Base-by-base conservation (phyloP, 371 early-diverging fungal genomes). In the Nematocida homosporus region DNA sequence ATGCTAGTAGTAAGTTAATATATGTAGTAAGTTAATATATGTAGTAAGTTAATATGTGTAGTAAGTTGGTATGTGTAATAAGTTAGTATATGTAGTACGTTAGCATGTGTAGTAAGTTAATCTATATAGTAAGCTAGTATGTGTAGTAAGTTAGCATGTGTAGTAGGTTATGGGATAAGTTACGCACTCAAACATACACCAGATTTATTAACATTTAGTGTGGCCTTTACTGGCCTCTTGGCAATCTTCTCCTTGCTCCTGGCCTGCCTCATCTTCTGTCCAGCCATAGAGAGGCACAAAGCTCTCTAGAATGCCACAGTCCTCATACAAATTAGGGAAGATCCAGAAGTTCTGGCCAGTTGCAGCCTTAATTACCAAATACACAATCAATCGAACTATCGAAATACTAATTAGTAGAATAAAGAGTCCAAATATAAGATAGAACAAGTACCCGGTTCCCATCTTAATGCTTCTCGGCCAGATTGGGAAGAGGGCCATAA, bases 291-390 rank as follows among this genome's bases (percentile, higher is more conserved):
- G 80, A 10, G 99, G 97, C 78, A 91, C 88, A 83, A 99, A 97
- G 78, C 91, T 90, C 53, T 99, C 97, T 60, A 97, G 82, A 72
- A 97, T 87, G 38, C 97, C 96, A 66, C 91, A 91, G 80, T 99
- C 99, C 56, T 90, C 97, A 86, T 94, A 97, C 77, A 99, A 83
- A 80, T 96, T 95, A 41, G 97, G 99, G 86, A 95, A 96, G n/a
- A 99, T 80, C 99, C 97, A 97, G 78, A 95, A 88, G 42, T 93
- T 93, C 63, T 90, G 89, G 41, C 91, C 88, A 4, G 88, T 81
- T 10, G 89, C 84, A 56, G 89, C 86, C 53, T 92, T 88, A 25
- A 90, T 86, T 56, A 90, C 78, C 13, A 38, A 2, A 86, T 90
- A 97, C 27, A 97, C 78, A 53, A 94, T 88, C 53, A 94, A 82